Evolutionary conservation across 805 yeast species (phyloP), one percentile per base, ranked within the genome.

Genomic region (Lipomyces yamadae): DNA sequence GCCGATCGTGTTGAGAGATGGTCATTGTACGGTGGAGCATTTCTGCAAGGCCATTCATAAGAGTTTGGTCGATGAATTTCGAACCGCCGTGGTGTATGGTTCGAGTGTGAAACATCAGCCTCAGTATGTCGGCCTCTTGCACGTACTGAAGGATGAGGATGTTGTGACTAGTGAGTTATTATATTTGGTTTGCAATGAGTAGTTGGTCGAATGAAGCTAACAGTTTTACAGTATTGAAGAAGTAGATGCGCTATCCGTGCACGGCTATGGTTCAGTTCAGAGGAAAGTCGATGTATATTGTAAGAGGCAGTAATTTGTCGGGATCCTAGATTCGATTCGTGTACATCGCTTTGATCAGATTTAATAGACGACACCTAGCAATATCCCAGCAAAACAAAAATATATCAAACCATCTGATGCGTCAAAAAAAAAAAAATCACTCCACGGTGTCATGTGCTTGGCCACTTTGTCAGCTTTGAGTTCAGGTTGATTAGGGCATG

Each of bases 41-140:
- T 95, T 95, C 71, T 95, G 99, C 87, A 91, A 92, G 78, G 89
- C 92, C 71, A 95, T 95, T 74, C 99, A 95, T 82, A 95, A 94
- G 81, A 88, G 94, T 53, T 83, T 95, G 76, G 96, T 95, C 52
- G 96, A 90, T 55, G 97, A 95, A 75, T 95, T 95, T 80, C 90
- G 92, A 79, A 89, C 86, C 73, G 99, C 99, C 0, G 85, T 92
- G 68, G 99, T 95, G 0, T 95, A 83, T 76, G 99, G 99, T 48
- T 67, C 90, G 37, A 90, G 96, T 77, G 98, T 94, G 62, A 95
- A 95, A 81, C 99, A 95, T 78, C 98, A 94, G 79, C 98, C 98
- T 15, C 99, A 95, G 81, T 87, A 88, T 72, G 98, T 94, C 58
- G 99, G 99, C 35, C 82, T 95, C 72, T 78, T 84, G 58, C 99